Percentiles rank a stretch among this genome's conserved stretches.
These are phyloP conservation scores for Geotrichum cucujoidarum DNA, from an alignment of 1,139 yeast species.

Conservation along the genomic window DNA sequence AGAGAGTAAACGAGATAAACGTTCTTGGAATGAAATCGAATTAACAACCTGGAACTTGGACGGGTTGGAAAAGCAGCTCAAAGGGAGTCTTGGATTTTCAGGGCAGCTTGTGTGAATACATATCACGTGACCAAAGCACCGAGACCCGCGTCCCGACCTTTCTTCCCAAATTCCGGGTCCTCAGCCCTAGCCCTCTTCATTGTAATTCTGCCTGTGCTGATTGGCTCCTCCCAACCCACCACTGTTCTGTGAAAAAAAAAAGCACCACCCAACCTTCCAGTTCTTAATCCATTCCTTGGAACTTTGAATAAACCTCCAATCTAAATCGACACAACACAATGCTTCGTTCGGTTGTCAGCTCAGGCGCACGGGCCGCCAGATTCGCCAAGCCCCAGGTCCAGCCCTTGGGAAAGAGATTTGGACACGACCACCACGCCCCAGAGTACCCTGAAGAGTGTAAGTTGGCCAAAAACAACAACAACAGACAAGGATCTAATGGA, in stretches of 20 bases:
- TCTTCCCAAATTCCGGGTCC: neutral
- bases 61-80: too few species aligned
- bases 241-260: slow-evolving; percentile 1
- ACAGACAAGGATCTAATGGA: neutral
- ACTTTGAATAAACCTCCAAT: too few species aligned
- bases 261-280: neutral
- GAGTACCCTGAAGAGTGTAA: slow-evolving; percentile 17
- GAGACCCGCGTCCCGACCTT: neutral
- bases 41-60: too few species aligned
- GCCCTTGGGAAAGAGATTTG: slow-evolving; percentile 9
- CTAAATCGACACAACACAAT: too few species aligned
- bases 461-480: neutral
- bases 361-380: slow-evolving; percentile 1
- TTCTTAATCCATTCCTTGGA: too few species aligned
- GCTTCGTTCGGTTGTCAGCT: slow-evolving; percentile 9
- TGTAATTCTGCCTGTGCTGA: neutral
- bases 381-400: slow-evolving; percentile 7
- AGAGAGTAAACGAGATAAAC: too few species aligned
- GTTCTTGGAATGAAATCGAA: neutral
- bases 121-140: neutral
- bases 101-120: neutral
- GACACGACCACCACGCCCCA: slow-evolving; percentile 15
- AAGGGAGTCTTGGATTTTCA: too few species aligned
- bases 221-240: slow-evolving; percentile 4
- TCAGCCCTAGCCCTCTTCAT: slow-evolving; percentile 2